Evolutionary conservation across 2,329 filamentous ascomycete genomes (phyloP).

Genomic region (Esteya vermicola): DNA sequence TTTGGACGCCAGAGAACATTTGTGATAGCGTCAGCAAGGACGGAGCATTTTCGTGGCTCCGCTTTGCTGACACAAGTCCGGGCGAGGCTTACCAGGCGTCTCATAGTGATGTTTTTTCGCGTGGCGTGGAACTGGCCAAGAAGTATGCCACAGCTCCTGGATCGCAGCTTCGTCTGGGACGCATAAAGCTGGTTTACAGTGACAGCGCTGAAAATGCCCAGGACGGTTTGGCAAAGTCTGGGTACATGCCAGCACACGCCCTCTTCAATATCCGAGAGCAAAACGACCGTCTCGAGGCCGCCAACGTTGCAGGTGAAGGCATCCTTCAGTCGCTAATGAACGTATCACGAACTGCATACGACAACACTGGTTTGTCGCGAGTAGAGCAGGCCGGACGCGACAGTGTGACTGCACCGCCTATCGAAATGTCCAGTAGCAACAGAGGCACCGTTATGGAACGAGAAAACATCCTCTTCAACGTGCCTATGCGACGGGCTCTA

Average conservation of each 20-base stretch:
- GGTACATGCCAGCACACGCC: conserved; percentile 58
- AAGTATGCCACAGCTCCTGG: conserved; percentile 26
- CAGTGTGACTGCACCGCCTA: conserved; percentile 70
- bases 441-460: conserved; percentile 51
- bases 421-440: conserved; percentile 64
- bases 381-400: conserved; percentile 73
- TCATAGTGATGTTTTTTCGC: conserved; percentile 57
- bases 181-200: conserved; percentile 57
- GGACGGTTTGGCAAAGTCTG: conserved; percentile 15
- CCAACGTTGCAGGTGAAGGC: conserved; percentile 58
- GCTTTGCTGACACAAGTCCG: conserved; percentile 67
- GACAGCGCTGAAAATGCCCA: conserved; percentile 21
- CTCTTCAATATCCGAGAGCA: conserved; percentile 70
- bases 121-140: conserved; percentile 36
- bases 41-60: conserved; percentile 74
- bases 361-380: conserved; percentile 55
- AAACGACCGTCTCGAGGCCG: conserved; percentile 49
- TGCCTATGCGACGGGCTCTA: conserved; percentile 57
- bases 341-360: conserved; percentile 52
- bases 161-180: conserved; percentile 34
- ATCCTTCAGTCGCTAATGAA: conserved; percentile 65
- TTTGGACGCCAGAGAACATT: conserved; percentile 75
- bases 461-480: conserved; percentile 65
- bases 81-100: conserved; percentile 58
- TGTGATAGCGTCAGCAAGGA: conserved; percentile 44